These are phyloP conservation scores for Rutstroemia sp. DNA, from an alignment of 2,329 filamentous ascomycete species.

Conservation along the genomic window DNA sequence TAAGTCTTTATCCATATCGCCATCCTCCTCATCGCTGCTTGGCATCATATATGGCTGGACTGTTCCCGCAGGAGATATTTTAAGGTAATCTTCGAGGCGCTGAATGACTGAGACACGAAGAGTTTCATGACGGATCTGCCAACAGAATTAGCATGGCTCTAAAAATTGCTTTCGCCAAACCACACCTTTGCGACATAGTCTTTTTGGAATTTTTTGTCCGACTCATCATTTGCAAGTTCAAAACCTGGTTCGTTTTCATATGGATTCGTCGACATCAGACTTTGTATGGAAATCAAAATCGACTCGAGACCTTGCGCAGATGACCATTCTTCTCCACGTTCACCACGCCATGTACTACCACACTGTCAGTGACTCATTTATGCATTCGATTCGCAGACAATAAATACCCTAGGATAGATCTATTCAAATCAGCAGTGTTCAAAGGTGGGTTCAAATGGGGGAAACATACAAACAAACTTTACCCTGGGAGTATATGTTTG, in stretches of 20 bases:
- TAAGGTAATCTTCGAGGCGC: constrained; percentile 72
- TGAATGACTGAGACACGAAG: constrained; percentile 81
- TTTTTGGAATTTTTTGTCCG: constrained; percentile 67
- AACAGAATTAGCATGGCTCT: neutral
- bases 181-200: constrained; percentile 71
- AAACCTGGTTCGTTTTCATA: constrained; percentile 97
- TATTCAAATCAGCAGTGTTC: constrained; percentile 32
- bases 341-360: constrained; percentile 83
- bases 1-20: constrained; percentile 27
- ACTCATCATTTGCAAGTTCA: constrained; percentile 61
- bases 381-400: neutral
- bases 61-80: constrained; percentile 47
- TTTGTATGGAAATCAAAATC: constrained; percentile 91
- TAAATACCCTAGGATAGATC: constrained; percentile 75
- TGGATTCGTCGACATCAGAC: constrained; percentile 85
- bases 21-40: constrained; percentile 32
- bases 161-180: neutral
- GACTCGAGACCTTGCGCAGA: constrained; percentile 93
- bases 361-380: constrained; percentile 9
- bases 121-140: constrained; percentile 82
- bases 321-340: constrained; percentile 91
- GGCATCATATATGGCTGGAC: constrained; percentile 27
- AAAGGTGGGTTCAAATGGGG: neutral
- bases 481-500: constrained; percentile 87
- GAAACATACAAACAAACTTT: constrained; percentile 83